A percentile compares a stretch with the other conserved stretches of the same genome.
Evolutionary conservation across 768 basidiomycete genomes (phyloP).

Genomic region (Rubroboletus satanas): DNA sequence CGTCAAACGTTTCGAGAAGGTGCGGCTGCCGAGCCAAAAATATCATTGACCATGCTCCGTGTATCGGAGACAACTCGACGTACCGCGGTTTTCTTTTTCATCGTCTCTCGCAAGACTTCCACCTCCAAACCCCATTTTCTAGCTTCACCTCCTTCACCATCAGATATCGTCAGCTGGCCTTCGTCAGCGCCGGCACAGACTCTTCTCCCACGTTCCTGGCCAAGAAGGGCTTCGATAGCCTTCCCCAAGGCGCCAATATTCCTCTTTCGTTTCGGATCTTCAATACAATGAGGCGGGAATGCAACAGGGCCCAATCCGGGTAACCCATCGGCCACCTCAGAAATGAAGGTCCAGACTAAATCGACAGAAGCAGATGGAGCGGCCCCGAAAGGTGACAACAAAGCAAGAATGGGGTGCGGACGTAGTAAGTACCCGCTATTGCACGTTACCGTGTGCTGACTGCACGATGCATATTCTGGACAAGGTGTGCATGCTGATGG

Average conservation of each 20-base stretch:
- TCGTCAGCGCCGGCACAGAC: slow-evolving; percentile 55
- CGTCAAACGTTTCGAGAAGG: slow-evolving; percentile 57
- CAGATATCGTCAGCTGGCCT: slow-evolving; percentile 26
- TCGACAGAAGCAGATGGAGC: slow-evolving; percentile 38
- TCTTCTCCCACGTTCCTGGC: slow-evolving; percentile 58
- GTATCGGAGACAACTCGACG: slow-evolving; percentile 23
- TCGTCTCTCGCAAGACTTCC: slow-evolving; percentile 50
- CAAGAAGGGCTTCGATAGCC: slow-evolving; percentile 60
- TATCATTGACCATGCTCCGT: slow-evolving; percentile 15
- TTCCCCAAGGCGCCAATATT: slow-evolving; percentile 74
- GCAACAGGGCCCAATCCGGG: slow-evolving; percentile 76
- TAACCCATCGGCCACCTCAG: slow-evolving; percentile 55
- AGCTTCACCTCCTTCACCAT: slow-evolving; percentile 65
- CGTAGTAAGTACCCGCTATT: slow-evolving; percentile 63
- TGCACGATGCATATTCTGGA: slow-evolving; percentile 65
- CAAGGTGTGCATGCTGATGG: slow-evolving; percentile 70
- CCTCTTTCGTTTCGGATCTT: slow-evolving; percentile 71
- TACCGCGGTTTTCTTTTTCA: slow-evolving; percentile 58
- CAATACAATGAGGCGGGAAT: slow-evolving; percentile 69
- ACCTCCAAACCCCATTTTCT: slow-evolving; percentile 70
- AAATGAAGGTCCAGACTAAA: slow-evolving; percentile 45
- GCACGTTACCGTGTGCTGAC: slow-evolving; percentile 54
- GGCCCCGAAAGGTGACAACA: slow-evolving; percentile 39
- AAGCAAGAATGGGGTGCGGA: slow-evolving; percentile 54
- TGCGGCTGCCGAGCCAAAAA: slow-evolving; percentile 42